Conservation (phyloP, 2,329 filamentous ascomycete species). For the Thermothelomyces thermophilus region DNA sequence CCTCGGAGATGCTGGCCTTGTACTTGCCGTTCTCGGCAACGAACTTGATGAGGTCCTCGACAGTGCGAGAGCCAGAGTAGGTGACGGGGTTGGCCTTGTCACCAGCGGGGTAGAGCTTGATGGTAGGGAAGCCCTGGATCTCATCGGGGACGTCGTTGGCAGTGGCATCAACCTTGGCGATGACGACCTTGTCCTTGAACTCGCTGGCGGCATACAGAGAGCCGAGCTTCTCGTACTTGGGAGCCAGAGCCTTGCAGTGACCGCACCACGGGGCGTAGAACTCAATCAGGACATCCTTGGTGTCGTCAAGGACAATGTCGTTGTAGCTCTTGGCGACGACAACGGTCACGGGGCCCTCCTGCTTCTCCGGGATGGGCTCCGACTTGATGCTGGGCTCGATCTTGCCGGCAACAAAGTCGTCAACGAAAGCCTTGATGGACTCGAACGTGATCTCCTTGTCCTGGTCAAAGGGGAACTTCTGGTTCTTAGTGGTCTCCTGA, state of each 20-base stretch:
- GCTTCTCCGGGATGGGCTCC: conserved; percentile 87
- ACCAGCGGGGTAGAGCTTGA: conserved; percentile 94
- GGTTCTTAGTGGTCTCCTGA: conserved; percentile 90
- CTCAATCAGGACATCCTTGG: conserved; percentile 95
- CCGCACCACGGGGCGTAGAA: conserved; percentile 99
- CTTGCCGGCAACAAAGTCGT: conserved; percentile 80
- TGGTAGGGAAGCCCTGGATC: conserved; percentile 96
- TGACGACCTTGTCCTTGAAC: conserved; percentile 75
- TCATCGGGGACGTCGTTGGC: conserved; percentile 94
- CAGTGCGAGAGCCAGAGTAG: conserved; percentile 79
- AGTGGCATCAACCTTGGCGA: conserved; percentile 97
- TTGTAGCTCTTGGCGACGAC: conserved; percentile 94
- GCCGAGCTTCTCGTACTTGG: conserved; percentile 92
- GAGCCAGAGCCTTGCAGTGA: conserved; percentile 97
- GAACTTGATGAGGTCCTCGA: conserved; percentile 89
- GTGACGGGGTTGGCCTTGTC: conserved; percentile 78
- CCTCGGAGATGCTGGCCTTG: conserved; percentile 61
- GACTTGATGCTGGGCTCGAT: conserved; percentile 96
- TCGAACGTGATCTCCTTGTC: conserved; percentile 67
- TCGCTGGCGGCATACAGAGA: conserved; percentile 69
- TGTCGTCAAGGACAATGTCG: conserved; percentile 81
- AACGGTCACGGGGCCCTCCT: conserved; percentile 81
- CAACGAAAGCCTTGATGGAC: conserved; percentile 72
- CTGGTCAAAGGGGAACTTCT: conserved; percentile 93
- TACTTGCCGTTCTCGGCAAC: conserved; percentile 93